These are phyloP conservation scores for Penicillium salamii DNA, from an alignment of 495 filamentous ascomycete species.

Conservation along the genomic window DNA sequence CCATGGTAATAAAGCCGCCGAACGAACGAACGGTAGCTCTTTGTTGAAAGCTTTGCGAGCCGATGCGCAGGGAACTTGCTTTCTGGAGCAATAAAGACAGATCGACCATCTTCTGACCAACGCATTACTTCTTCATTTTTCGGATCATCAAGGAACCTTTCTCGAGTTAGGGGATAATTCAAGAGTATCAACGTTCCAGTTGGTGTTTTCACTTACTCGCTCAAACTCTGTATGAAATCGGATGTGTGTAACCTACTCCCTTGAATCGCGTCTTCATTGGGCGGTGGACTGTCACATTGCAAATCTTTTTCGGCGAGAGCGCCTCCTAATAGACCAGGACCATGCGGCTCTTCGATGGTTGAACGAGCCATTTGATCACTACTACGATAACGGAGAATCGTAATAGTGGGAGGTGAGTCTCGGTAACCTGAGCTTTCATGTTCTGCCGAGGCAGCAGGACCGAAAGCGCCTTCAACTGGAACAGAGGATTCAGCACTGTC, in stretches of 20 bases:
- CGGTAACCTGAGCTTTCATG: neutral
- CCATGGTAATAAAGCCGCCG: no score
- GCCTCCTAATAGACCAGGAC: neutral
- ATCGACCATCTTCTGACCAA: neutral
- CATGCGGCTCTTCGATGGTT: neutral
- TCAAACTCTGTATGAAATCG: neutral
- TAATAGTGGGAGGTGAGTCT: neutral
- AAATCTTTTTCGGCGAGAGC: neutral
- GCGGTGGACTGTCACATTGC: neutral
- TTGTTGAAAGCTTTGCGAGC: neutral
- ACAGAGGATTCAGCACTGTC: neutral
- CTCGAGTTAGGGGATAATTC: neutral
- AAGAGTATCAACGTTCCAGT: neutral
- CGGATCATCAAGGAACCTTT: neutral
- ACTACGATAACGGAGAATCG: neutral
- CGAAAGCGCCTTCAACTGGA: neutral
- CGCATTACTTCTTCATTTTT: neutral
- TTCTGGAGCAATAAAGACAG: neutral
- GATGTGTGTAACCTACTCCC: neutral
- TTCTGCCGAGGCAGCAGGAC: neutral
- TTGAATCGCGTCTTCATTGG: neutral
- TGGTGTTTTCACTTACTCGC: neutral
- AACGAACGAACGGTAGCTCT: neutral
- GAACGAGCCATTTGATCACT: neutral
- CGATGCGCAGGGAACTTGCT: neutral